Base-by-base conservation (phyloP, 495 filamentous ascomycete genomes). In the Aspergillus bertholletiae region DNA sequence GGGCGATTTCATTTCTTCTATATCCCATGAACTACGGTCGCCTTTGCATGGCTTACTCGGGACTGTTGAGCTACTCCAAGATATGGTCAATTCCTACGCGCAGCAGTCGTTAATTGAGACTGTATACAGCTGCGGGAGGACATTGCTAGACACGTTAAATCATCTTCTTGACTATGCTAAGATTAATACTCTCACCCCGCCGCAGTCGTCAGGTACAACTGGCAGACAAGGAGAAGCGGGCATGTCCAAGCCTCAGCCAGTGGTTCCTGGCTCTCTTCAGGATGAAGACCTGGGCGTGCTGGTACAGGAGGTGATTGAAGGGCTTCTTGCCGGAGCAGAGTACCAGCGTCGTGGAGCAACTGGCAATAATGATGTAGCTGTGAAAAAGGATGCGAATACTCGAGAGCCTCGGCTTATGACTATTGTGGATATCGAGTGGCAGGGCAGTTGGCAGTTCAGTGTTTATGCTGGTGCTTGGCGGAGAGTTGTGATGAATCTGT, bases 21-120 rank as follows among this genome's bases (percentile, higher is more conserved):
- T 91, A 7, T 87, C 83, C 9, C 88, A 92, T 58, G 88, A 92
- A 59, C 69, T 90, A 11, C 78, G 88, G 7, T 85, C 80, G 2
- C 88, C 88, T 0, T 62, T 92, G 15, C 85, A 89, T 55, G 87
- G 87, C 5, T 82, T 88, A 30, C 62, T 89, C 0, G 84, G 81
- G 0, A 83, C 78, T 41, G 78, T 80, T 4, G 87, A 91, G 64
- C 77, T 91, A 44, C 54, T 55, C 55, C 81, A 85, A 54, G 67
- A 67, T 18, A 46, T 45, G 37, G 54, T 45, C 2, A 46, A 21
- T 21, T 30, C 23, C n/a, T 44, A 45, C 24, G 47, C 46, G 3
- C 54, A 56, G 13, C 54, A 39, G 18, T 79, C 77, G 37, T 77
- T 86, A 39, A 72, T 87, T 0, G 75, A 84, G 49, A 87, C 85